Base-by-base conservation (phyloP, 352 stramenopile species). In the Phytophthora vignae region DNA sequence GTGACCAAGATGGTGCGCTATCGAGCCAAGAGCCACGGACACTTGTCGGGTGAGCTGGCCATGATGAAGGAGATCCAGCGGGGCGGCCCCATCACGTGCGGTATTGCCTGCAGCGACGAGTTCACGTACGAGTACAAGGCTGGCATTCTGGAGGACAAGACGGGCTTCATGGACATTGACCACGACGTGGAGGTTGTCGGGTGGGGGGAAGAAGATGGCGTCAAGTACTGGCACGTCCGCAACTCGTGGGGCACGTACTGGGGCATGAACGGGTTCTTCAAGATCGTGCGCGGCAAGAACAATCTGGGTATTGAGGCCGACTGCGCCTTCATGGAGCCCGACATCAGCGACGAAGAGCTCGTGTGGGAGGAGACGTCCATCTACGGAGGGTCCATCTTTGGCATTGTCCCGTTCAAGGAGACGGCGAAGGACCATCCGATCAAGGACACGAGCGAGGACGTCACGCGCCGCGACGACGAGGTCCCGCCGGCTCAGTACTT, bases 201-300 rank as follows among this genome's bases (percentile, higher is more conserved):
- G 15, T 99, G 96, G 96, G 97, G 97, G 60, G 87, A 92, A 54
- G 85, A 93, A 42, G 80, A 97, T 60, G 83, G 92, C 67, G 75
- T 95, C 67, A 96, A 98, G 81, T 99, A 98, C 82, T 99, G 97
- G 97, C 96, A 99, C 79, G 84, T 98, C 36, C 94, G 97, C 63
- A 98, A 99, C 90, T 93, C 92, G 70, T 88, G 98, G 95, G 97
- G 97, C 42, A 94, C 81, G 12, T 94, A 93, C 71, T 99, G 96
- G 96, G 97, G 97, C 31, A 97, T 99, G 88, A 97, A 98, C 63
- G 98, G 97, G 38, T 99, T 97, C 73, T 98, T 99, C 80, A 93
- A 97, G 71, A 94, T 99, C 67, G 82, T 96, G 31, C 87, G 91
- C 14, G 96, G 96, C 29, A 91, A 85, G 22, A 98, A 98, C 91